Evolutionary conservation across 768 basidiomycete species (phyloP).

Genomic region (Terana coerulea): DNA sequence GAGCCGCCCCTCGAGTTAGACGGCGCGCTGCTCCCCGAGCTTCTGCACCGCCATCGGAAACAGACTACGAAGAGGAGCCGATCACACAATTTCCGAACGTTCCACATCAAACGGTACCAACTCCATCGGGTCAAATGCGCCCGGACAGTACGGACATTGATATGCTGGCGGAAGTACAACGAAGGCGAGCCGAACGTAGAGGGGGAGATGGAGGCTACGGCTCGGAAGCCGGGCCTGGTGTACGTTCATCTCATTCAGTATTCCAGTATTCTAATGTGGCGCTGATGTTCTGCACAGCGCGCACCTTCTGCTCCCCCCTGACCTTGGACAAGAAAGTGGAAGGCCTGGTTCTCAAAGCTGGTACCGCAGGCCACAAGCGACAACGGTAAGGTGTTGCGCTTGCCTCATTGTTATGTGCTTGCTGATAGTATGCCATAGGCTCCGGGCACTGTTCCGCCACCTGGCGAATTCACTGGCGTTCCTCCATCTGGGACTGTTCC

Average conservation of each 20-base stretch:
- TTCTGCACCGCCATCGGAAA: not conserved
- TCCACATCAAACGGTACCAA: not conserved
- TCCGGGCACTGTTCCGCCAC: conserved; percentile 1
- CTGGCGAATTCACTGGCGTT: not conserved
- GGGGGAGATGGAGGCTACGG: not conserved
- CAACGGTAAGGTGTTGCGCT: not conserved
- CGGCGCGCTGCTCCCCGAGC: not conserved
- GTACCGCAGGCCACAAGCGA: conserved; percentile 1
- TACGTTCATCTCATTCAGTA: too few relatives aligned
- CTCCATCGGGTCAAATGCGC: not conserved
- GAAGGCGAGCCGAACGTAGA: not conserved
- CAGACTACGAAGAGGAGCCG: too few relatives aligned
- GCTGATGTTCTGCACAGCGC: conserved; percentile 4
- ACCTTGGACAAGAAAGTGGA: not conserved
- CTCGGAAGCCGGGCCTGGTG: too few relatives aligned
- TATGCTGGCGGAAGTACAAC: conserved; percentile 8
- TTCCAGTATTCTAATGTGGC: not conserved
- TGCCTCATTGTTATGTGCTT: not conserved
- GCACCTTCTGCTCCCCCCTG: conserved; percentile 13
- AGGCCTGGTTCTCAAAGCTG: not conserved
- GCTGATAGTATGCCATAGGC: not conserved
- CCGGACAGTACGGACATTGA: conserved; percentile 9
- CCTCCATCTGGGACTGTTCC: not conserved
- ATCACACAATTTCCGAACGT: too few relatives aligned
- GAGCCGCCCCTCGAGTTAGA: not conserved